Base-by-base conservation (phyloP, 2,329 filamentous ascomycete species). In the Elsinoe arachidis region DNA sequence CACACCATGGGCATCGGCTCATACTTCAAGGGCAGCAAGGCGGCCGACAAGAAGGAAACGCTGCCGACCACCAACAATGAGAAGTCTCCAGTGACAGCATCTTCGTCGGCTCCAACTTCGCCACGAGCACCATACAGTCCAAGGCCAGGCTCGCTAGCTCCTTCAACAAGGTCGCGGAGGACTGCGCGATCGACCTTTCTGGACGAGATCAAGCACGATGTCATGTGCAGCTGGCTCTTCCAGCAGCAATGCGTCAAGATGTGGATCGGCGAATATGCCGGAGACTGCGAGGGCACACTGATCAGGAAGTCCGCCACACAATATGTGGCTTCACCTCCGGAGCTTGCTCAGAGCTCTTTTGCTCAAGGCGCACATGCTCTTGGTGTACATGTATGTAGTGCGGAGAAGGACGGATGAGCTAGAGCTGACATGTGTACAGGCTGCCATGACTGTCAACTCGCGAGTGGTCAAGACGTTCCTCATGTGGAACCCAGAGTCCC, bases 191-290 rank as follows among this genome's bases (percentile, higher is more conserved):
- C 56, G 14, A 70, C 66, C 15, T 78, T 85, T 59, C 70, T 87
- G 6, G 84, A 88, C 59, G 85, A 88, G 60, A 86, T 89, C 71
- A 88, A 86, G 70, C 84, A 89, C 66, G 87, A 90, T 70, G 85
- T 90, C 60, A 90, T 90, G 86, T 86, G 88, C 59, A 90, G 88
- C 72, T 89, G 88, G 68, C 76, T 91, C 26, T 89, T 89, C 70
- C 87, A 90, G 70, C 86, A 90, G 68, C 86, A 90, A 72, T 89
- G 85, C 66, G 80, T 81, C 10, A 80, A 83, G 61, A 77, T 89
- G 38, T 90, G 87, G 87, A 83, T 90, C 15, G 81, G 81, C 35
- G 84, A 88, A 63, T 81, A 79, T 35, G 83, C 78, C 51, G 85
- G 84, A 9, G 80, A 85, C 62, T 70, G 83, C 5, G 87, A 90